These are phyloP conservation scores for Sorghum bicolor DNA, from an alignment of 176 grass and related monocot species.

Conservation along the genomic window Sorghum_bicolor_NCBIv3 NC_012872.2:4449501-4450000, in stretches of 20 bases:
- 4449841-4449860: slow-evolving; percentile 46
- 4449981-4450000: slow-evolving; percentile 56
- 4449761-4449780: neutral
- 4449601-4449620: slow-evolving; percentile 20
- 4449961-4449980: slow-evolving; percentile 41
- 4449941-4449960: slow-evolving; percentile 33
- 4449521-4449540: slow-evolving; percentile 92
- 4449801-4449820: slow-evolving; percentile 39
- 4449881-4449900: slow-evolving; percentile 27
- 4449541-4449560: slow-evolving; percentile 99
- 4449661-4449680: slow-evolving; percentile 43
- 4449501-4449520: slow-evolving; percentile 76
- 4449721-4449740: slow-evolving; percentile 26
- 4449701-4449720: slow-evolving; percentile 27
- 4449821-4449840: slow-evolving; percentile 40
- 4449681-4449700: slow-evolving; percentile 45
- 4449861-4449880: slow-evolving; percentile 44
- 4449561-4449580: slow-evolving; percentile 84
- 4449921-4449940: slow-evolving; percentile 32
- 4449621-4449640: neutral
- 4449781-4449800: slow-evolving; percentile 19
- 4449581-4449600: slow-evolving; percentile 42
- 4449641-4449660: slow-evolving; percentile 28
- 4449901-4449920: slow-evolving; percentile 41
- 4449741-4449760: slow-evolving; percentile 8